phyloP scores from a whole-genome alignment of 1,139 yeast genomes.

The Suhomyces taliae region DNA sequence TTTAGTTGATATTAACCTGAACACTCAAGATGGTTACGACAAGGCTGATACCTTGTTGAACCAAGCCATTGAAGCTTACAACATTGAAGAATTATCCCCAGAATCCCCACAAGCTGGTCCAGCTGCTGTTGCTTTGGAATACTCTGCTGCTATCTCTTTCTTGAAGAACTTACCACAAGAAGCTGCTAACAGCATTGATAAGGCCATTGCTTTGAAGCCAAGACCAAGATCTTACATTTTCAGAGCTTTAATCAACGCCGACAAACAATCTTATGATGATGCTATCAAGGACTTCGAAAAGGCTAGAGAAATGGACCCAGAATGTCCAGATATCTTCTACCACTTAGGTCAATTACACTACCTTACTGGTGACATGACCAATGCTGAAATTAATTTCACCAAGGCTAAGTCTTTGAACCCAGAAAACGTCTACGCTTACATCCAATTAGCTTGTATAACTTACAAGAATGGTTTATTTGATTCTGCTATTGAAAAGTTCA shows the following conservation, averaged over 20 bases:
- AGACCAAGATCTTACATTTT: constrained; percentile 82
- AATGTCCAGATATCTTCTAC: constrained; percentile 81
- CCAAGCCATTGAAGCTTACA: constrained; percentile 63
- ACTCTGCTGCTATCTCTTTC: constrained; percentile 78
- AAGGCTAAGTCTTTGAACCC: constrained; percentile 76
- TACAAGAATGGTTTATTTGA: constrained; percentile 73
- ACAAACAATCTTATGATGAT: constrained; percentile 61
- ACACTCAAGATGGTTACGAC: constrained; percentile 71
- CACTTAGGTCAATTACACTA: constrained; percentile 94
- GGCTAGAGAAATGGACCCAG: constrained; percentile 70
- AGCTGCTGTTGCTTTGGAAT: constrained; percentile 72
- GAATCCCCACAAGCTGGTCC: constrained; percentile 51
- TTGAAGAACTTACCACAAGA: constrained; percentile 69
- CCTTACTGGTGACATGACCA: constrained; percentile 69
- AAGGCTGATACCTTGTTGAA: constrained; percentile 68
- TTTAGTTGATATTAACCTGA: constrained; percentile 58
- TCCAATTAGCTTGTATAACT: constrained; percentile 89
- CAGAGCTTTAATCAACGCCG: constrained; percentile 84
- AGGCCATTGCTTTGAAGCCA: constrained; percentile 67
- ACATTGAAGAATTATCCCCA: constrained; percentile 34
- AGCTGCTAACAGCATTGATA: constrained; percentile 58
- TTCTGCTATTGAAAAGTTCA: constrained; percentile 67
- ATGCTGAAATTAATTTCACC: constrained; percentile 75
- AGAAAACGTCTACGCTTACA: constrained; percentile 77
- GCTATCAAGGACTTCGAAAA: constrained; percentile 70